Evolutionary conservation across 331 rosid genomes (phyloP).

Genomic region (Pyrus hybrid): DNA sequence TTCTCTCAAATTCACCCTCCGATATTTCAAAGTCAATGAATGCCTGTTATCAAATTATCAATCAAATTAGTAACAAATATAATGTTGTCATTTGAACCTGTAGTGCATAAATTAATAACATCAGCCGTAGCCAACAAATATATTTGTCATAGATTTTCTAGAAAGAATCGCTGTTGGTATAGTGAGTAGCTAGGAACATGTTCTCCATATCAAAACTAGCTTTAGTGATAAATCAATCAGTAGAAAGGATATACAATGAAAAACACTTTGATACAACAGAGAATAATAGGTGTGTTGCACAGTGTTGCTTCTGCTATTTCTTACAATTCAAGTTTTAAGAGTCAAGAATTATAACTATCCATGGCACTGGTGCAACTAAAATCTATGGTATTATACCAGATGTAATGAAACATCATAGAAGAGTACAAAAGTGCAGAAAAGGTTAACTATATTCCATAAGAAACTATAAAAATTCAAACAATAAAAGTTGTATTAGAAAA

Average conservation of each 20-base stretch:
- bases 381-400: background rate
- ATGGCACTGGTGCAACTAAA: background rate
- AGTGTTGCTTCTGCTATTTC: background rate
- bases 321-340: background rate
- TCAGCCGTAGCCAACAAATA: background rate
- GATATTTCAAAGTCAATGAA: constrained; percentile 81
- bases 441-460: background rate
- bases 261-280: background rate
- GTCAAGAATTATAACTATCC: background rate
- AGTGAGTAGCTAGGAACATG: background rate
- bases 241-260: background rate
- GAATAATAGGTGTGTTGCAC: background rate
- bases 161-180: background rate
- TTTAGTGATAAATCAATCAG: background rate
- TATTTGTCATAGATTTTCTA: background rate
- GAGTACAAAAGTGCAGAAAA: background rate
- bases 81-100: background rate
- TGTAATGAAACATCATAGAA: background rate
- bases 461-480: background rate
- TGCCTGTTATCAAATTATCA: constrained; percentile 39
- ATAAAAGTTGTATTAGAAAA: background rate
- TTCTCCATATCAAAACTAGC: background rate
- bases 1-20: constrained; percentile 76
- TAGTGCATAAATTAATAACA: background rate
- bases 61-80: background rate